A percentile compares a stretch with the other conserved stretches of the same genome.
These are phyloP conservation scores for Diaporthe australafricana DNA, from an alignment of 2,329 filamentous ascomycete genomes.

Conservation along the genomic window DNA sequence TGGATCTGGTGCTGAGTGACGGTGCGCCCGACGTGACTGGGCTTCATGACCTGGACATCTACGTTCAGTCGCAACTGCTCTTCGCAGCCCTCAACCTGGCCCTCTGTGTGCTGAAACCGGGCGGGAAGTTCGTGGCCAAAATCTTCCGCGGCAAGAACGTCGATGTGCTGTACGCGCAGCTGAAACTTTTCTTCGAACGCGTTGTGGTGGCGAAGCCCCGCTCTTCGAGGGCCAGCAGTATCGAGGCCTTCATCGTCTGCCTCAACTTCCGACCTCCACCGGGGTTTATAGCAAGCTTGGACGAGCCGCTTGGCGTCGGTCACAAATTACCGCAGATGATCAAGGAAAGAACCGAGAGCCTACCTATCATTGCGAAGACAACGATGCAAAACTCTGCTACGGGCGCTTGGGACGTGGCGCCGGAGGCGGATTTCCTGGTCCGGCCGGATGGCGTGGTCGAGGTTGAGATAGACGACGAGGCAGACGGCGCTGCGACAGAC, in stretches of 20 bases:
- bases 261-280: constrained; percentile 85
- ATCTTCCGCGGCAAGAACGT: constrained; percentile 96
- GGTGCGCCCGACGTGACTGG: constrained; percentile 97
- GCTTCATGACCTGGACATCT: constrained; percentile 96
- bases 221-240: constrained; percentile 93
- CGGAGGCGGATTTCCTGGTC: constrained; percentile 28
- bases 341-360: constrained; percentile 52
- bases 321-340: constrained; percentile 64
- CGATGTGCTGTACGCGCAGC: constrained; percentile 93
- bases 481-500: constrained; percentile 52
- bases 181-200: constrained; percentile 88
- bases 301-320: constrained; percentile 78
- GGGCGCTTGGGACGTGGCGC: constrained; percentile 56
- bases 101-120: constrained; percentile 89
- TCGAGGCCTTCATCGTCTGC: constrained; percentile 97
- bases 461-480: constrained; percentile 62
- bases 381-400: constrained; percentile 59
- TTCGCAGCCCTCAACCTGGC: constrained; percentile 95
- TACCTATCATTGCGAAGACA: constrained; percentile 55
- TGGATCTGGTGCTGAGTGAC: constrained; percentile 94
- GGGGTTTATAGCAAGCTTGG: constrained; percentile 80
- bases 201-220: constrained; percentile 94
- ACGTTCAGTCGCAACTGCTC: constrained; percentile 94
- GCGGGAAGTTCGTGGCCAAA: constrained; percentile 97
- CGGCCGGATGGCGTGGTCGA: constrained; percentile 54